These are phyloP conservation scores for Cyclospora cayetanensis DNA, from an alignment of 169 alveolate genomes.

Conservation along the genomic window DNA sequence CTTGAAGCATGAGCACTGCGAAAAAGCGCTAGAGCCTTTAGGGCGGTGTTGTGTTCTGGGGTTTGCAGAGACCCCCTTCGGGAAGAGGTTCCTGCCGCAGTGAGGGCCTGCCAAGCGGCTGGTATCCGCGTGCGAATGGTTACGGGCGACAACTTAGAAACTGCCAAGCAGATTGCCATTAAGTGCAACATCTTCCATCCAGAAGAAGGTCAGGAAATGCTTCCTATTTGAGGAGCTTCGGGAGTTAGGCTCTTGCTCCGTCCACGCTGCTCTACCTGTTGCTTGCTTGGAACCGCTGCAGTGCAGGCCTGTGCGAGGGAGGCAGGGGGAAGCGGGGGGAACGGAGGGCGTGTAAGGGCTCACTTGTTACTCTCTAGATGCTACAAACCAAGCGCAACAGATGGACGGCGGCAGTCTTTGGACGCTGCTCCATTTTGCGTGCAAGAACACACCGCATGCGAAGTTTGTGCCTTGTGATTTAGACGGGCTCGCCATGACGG, in stretches of 20 bases:
- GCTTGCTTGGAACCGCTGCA: not conserved
- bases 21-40: not conserved
- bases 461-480: not conserved
- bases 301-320: not conserved
- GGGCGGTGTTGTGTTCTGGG: slow-evolving; percentile 12
- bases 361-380: no score
- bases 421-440: no score
- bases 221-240: not conserved
- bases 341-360: no score
- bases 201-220: slow-evolving; percentile 66
- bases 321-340: slow-evolving; percentile 77
- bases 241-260: not conserved
- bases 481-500: slow-evolving; percentile 72
- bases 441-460: no score
- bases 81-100: slow-evolving; percentile 89
- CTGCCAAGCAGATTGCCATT: slow-evolving; percentile 89
- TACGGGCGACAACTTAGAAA: slow-evolving; percentile 91
- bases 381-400: no score
- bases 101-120: slow-evolving; percentile 85
- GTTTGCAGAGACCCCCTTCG: slow-evolving; percentile 81
- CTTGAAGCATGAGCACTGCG: not conserved
- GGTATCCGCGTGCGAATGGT: slow-evolving; percentile 92
- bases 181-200: slow-evolving; percentile 85
- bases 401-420: no score
- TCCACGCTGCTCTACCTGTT: not conserved